Base-by-base conservation (phyloP, 768 basidiomycete species). In the Tephrocybe sp. region DNA sequence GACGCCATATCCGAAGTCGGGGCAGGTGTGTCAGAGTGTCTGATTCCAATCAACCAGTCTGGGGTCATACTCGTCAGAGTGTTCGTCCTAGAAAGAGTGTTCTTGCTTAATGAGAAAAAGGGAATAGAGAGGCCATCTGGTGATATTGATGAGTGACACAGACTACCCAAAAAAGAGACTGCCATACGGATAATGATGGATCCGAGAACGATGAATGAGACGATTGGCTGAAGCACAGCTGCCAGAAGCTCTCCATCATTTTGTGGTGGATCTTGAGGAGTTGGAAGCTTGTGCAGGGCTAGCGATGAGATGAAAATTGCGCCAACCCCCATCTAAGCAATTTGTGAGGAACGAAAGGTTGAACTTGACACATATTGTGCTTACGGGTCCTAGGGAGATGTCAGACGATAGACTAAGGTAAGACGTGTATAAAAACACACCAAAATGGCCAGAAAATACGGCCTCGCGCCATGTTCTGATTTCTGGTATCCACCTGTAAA, bases 401-500 rank as follows among this genome's bases (percentile, higher is more conserved):
- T n/a, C n/a, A n/a, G 21, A 42, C 43, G 16, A 6, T 41, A 18
- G 6, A 19, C 8, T 9, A 16, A 31, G 6, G 15, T 27, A 22
- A 1, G 37, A n/a, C n/a, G n/a, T n/a, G n/a, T n/a, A n/a, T 26
- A 0, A n/a, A n/a, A n/a, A n/a, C n/a, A n/a, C n/a, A 82, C 86
- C 94, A 64, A 94, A 98, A 72, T 96, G 93, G 2, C 96, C 95
- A 5, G 80, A 83, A 64, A 98, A 97, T 6, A 93, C 53, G 0
- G 96, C 95, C 68, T 98, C 92, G 39, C 79, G 76, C 83, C 92
- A 88, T n/a, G 79, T 84, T 28, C 68, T 65, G 56, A 98, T 89
- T 65, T 97, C 94, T 0, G 94, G 95, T 12, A 97, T 80, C 78
- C 83, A 92, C 49, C 69, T 80, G 59, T 95, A 93, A 1, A 97